These are phyloP conservation scores for Solanum hybrid DNA, from an alignment of 305 asterid species.

Conservation along the genomic window DNA sequence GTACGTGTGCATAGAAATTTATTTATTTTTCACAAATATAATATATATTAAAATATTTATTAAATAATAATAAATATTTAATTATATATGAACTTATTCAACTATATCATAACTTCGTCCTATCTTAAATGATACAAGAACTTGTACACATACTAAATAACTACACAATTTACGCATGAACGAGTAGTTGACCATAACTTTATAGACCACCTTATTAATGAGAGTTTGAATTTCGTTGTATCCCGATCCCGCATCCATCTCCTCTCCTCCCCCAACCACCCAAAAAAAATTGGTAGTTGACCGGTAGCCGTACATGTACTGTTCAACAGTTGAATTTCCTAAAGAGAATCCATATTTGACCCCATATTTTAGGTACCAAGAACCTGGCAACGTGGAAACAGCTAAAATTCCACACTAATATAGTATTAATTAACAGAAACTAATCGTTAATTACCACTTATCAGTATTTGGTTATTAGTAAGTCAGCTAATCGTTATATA, in stretches of 20 bases:
- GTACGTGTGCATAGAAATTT: neutral
- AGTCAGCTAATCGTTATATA: neutral
- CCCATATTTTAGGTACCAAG: neutral
- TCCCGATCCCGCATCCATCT: too few relatives aligned
- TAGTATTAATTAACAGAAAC: neutral
- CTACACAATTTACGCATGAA: neutral
- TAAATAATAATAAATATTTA: too few relatives aligned
- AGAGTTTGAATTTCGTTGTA: neutral
- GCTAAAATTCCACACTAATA: neutral
- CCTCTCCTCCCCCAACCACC: too few relatives aligned
- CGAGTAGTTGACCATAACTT: neutral
- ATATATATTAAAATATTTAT: too few relatives aligned
- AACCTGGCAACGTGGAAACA: neutral
- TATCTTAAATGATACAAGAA: neutral
- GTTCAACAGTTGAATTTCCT: neutral
- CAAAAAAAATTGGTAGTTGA: neutral
- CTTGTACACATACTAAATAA: neutral
- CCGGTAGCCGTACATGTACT: neutral
- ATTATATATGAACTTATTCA: neutral
- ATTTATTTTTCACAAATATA: neutral
- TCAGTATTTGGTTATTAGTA: neutral
- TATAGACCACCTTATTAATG: neutral
- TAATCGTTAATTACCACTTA: neutral
- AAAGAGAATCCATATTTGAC: neutral
- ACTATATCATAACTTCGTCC: neutral